Conservation (phyloP, 139 green algal species). For the Parachlorella kessleri region DNA sequence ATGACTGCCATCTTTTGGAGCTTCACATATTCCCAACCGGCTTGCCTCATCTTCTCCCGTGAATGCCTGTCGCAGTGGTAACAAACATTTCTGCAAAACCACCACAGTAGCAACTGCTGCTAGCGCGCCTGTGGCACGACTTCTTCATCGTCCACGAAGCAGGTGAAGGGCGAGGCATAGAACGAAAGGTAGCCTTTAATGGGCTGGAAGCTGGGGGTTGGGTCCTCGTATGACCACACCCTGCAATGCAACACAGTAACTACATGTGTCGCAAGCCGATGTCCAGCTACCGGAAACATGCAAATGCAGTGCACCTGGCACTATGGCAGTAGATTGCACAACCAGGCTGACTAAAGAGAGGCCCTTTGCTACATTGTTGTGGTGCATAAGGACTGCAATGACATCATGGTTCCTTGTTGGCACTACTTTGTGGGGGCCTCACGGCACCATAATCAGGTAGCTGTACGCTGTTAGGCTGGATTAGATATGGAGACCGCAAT, state of each 20-base stretch:
- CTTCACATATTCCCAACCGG: too few species aligned
- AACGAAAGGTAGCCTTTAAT: slow-evolving; percentile 46
- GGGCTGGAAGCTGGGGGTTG: slow-evolving; percentile 33
- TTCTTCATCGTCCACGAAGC: slow-evolving; percentile 43
- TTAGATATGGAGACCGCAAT: too few species aligned
- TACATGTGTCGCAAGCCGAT: background rate
- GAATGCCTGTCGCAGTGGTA: too few species aligned
- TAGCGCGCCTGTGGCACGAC: slow-evolving; percentile 25
- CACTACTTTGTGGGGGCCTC: too few species aligned
- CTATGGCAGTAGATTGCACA: too few species aligned
- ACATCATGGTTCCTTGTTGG: too few species aligned
- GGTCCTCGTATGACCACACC: slow-evolving; percentile 51
- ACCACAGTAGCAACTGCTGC: too few species aligned
- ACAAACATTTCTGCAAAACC: too few species aligned
- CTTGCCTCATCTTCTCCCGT: too few species aligned
- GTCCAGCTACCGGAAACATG: background rate
- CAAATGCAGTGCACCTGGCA: slow-evolving; percentile 15
- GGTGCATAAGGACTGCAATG: slow-evolving; percentile 2
- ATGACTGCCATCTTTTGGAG: too few species aligned
- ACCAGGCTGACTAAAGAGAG: too few species aligned
- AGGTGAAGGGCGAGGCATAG: slow-evolving; percentile 50
- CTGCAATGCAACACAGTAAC: background rate
- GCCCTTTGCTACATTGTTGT: background rate
- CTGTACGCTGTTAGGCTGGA: background rate
- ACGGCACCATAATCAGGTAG: background rate